phyloP scores from a whole-genome alignment of 1,284 basidiomycete genomes.

The Wolfiporia cocos region DNA sequence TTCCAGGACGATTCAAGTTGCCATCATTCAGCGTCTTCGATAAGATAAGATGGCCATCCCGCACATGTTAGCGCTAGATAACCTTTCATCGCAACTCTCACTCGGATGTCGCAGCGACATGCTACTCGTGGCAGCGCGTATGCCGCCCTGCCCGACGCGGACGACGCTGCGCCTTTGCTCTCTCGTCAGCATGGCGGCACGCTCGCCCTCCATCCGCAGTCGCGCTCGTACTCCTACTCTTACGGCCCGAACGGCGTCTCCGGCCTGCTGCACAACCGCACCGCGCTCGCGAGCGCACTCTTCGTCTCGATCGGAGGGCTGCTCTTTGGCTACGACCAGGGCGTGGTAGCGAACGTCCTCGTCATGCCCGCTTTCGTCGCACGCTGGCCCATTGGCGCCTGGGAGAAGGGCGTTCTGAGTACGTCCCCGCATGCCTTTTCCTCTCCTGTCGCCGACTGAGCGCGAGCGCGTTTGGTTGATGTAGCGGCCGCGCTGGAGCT shows the following conservation, averaged over 20 bases:
- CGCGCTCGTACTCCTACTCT: constrained; percentile 47
- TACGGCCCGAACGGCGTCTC: constrained; percentile 62
- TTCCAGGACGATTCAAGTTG: too few relatives aligned
- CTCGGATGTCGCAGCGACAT: too few relatives aligned
- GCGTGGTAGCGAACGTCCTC: constrained; percentile 69
- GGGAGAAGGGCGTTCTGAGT: constrained; percentile 76
- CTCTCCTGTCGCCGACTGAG: not conserved
- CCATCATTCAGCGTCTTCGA: too few relatives aligned
- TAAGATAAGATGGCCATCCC: too few relatives aligned
- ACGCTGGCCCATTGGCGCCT: constrained; percentile 62
- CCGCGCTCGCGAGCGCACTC: constrained; percentile 55
- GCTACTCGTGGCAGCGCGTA: too few relatives aligned
- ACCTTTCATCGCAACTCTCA: too few relatives aligned
- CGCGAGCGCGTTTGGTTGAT: not conserved
- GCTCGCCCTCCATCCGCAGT: constrained; percentile 23
- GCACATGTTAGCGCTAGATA: too few relatives aligned
- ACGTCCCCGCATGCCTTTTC: constrained; percentile 21
- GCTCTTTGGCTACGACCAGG: constrained; percentile 60
- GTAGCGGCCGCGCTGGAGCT: constrained; percentile 75
- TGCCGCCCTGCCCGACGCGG: too few relatives aligned
- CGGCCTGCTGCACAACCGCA: constrained; percentile 59
- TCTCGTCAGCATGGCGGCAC: constrained; percentile 28
- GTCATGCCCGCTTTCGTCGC: constrained; percentile 72
- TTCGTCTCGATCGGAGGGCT: constrained; percentile 76
- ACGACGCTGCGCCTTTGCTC: too few relatives aligned